Conservation (phyloP, 2,329 filamentous ascomycete genomes). For the Pochonia chlamydosporia region DNA sequence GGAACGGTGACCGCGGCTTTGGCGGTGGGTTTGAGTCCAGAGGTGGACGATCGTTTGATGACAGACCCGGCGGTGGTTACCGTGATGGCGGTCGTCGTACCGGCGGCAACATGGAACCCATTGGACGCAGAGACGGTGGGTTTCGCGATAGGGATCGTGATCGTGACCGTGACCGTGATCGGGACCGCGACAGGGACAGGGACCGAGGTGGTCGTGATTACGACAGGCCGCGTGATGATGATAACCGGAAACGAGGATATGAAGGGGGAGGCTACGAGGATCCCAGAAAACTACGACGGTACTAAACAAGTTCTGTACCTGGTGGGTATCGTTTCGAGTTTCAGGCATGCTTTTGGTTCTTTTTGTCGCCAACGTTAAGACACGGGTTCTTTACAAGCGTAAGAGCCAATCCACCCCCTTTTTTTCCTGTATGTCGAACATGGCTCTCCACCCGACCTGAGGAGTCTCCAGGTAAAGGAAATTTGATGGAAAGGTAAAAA, state of each 20-base stretch:
- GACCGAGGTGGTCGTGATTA: slow-evolving; percentile 26
- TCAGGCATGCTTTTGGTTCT: not conserved
- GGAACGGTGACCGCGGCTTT: slow-evolving; percentile 33
- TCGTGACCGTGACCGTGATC: slow-evolving; percentile 36
- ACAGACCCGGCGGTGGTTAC: slow-evolving; percentile 44
- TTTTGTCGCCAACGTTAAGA: not conserved
- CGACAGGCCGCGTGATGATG: slow-evolving; percentile 53
- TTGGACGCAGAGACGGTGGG: slow-evolving; percentile 60
- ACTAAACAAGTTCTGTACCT: slow-evolving; percentile 32
- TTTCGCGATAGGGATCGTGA: slow-evolving; percentile 47
- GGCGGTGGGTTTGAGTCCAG: slow-evolving; percentile 49
- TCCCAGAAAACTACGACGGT: slow-evolving; percentile 59
- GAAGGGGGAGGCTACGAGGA: slow-evolving; percentile 81
- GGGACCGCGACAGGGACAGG: slow-evolving; percentile 33
- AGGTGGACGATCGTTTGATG: slow-evolving; percentile 52
- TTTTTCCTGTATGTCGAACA: no score
- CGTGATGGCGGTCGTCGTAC: slow-evolving; percentile 42
- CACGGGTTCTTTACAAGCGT: not conserved
- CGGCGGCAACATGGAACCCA: slow-evolving; percentile 79
- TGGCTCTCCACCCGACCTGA: not conserved
- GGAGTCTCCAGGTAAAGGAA: slow-evolving; percentile 8
- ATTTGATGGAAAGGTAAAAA: slow-evolving; percentile 18
- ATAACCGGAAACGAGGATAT: slow-evolving; percentile 62
- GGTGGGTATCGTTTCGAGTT: slow-evolving; percentile 1
- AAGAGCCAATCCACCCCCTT: not conserved